These are phyloP conservation scores for Tylopilus rubrobrunneus DNA, from an alignment of 768 basidiomycete genomes.

Conservation along the genomic window DNA sequence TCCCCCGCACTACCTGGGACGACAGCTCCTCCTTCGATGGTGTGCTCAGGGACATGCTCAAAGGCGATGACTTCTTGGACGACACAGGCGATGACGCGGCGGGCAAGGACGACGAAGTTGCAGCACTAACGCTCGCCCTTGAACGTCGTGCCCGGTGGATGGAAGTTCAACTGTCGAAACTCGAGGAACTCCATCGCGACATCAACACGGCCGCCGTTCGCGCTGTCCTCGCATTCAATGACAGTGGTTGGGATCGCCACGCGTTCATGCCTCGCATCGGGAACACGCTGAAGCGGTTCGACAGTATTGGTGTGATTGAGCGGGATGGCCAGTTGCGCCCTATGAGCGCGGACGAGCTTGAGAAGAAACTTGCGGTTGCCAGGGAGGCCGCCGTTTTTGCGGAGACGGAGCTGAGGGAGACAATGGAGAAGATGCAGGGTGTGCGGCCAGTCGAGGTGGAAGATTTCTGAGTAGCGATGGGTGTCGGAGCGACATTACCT, in stretches of 20 bases:
- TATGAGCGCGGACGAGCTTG: constrained; percentile 71
- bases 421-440: constrained; percentile 64
- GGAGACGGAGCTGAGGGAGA: constrained; percentile 70
- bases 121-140: constrained; percentile 74
- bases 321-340: constrained; percentile 38
- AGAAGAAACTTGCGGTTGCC: constrained; percentile 66
- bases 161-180: constrained; percentile 85
- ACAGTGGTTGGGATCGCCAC: constrained; percentile 77
- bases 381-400: constrained; percentile 69
- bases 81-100: constrained; percentile 62
- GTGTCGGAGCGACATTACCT: too few relatives aligned
- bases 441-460: constrained; percentile 46
- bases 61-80: constrained; percentile 82
- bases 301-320: constrained; percentile 56
- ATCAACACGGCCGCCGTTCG: constrained; percentile 86
- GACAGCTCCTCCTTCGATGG: constrained; percentile 88
- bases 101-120: constrained; percentile 79
- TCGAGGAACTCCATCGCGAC: constrained; percentile 85
- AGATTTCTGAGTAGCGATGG: constrained; percentile 22
- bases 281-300: constrained; percentile 64
- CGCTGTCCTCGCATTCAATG: constrained; percentile 78
- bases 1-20: constrained; percentile 87
- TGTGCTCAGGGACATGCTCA: constrained; percentile 82
- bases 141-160: constrained; percentile 92
- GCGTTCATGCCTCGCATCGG: constrained; percentile 68